Base-by-base conservation (phyloP, 2,329 filamentous ascomycete species). In the Pseudogymnoascus sp. region DNA sequence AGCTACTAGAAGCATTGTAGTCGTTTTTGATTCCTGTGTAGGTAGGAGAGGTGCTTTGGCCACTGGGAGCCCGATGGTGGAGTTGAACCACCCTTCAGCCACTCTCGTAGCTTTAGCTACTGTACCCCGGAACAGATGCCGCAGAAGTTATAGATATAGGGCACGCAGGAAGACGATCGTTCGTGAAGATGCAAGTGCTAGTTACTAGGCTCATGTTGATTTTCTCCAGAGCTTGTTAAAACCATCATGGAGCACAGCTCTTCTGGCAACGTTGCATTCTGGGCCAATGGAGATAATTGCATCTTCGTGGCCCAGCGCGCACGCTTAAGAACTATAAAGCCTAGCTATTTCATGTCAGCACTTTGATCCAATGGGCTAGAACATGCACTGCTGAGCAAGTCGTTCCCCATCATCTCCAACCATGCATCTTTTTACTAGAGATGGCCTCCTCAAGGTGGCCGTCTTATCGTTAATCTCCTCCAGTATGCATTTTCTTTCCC, bases 401-500 rank as follows among this genome's bases (percentile, higher is more conserved):
- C 59, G 34, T 46, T 61, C 63, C 63, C 64, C 64, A 63, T 67
- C 65, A 67, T 64, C 63, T 64, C 62, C 62, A 62, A 62, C 11
- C 56, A 36, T 38, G 31, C 62, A 62, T 14, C 34, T 63, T 61
- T 62, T 64, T 56, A 62, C 64, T 64, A 53, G 11, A 18, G n/a
- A 53, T 53, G 25, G 25, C 25, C 46, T 53, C 46, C 25, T 53
- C 46, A 53, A 53, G 46, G 46, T 34, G 8, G 46, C 46, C n/a
- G 8, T 34, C 46, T 31, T 53, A 53, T 53, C 46, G n/a, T 31
- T 53, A 31, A 53, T 18, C 6, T 53, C 46, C 25, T 53, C 46
- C 46, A 53, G 46, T 53, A 53, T 53, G 46, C 46, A 31, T 53
- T 53, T 53, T 8, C 7, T 53, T 16, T 31, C n/a, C 25, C 31